Evolutionary conservation across 106 monocot genomes (phyloP).

Genomic region (Agapanthus africanus): DNA sequence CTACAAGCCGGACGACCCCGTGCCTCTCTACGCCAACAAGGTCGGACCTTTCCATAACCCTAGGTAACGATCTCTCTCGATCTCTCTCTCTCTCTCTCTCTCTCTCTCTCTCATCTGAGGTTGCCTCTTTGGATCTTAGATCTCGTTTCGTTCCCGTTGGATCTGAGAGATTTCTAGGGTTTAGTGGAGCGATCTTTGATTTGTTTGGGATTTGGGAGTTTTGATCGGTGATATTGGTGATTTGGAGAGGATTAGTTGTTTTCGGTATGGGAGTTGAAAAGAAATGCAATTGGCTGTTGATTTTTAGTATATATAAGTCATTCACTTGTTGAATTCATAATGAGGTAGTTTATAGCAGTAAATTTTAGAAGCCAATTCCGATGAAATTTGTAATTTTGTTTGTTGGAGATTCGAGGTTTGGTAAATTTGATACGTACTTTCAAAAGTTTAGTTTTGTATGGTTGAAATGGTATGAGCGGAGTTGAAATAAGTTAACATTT

Average conservation of each 20-base stretch:
- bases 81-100: too few species aligned
- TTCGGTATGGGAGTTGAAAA: not conserved
- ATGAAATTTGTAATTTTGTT: too few species aligned
- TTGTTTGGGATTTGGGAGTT: not conserved
- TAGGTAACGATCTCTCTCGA: too few species aligned
- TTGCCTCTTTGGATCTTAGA: not conserved
- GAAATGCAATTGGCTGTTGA: not conserved
- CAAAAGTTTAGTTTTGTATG: too few species aligned
- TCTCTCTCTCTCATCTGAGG: too few species aligned
- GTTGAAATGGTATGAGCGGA: too few species aligned
- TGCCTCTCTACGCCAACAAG: constrained; percentile 60
- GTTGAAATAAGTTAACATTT: too few species aligned
- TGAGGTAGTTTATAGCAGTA: not conserved
- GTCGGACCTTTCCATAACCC: constrained; percentile 62
- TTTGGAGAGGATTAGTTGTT: not conserved
- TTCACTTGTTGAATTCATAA: not conserved
- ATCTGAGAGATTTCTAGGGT: constrained; percentile 7
- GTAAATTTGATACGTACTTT: too few species aligned
- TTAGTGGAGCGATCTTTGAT: not conserved
- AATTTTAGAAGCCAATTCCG: too few species aligned
- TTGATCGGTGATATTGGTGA: too few species aligned
- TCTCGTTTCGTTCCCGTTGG: not conserved
- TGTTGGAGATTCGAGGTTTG: too few species aligned
- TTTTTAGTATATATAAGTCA: too few species aligned
- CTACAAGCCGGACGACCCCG: constrained; percentile 39